Conservation (phyloP, 192 early-diverging fungal genomes). For the Linnemannia hyalina region DNA sequence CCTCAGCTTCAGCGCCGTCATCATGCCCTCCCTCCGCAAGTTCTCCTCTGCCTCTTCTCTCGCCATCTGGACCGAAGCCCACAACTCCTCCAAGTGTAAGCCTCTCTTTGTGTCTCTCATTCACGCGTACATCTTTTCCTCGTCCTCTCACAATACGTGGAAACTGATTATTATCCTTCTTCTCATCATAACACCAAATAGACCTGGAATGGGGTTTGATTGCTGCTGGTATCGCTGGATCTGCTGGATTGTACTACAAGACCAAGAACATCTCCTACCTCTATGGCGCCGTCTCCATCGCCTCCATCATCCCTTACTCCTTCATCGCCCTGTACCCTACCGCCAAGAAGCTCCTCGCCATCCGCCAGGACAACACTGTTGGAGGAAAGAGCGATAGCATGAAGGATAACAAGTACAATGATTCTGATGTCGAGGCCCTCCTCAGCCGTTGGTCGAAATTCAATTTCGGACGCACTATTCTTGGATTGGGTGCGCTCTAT, state of each 20-base stretch:
- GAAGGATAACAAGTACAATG: constrained; percentile 41
- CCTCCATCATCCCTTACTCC: constrained; percentile 22
- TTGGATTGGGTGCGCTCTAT: constrained; percentile 27
- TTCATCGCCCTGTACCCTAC: constrained; percentile 13
- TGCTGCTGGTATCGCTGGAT: constrained; percentile 12
- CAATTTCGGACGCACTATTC: constrained; percentile 21
- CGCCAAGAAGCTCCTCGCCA: constrained; percentile 37
- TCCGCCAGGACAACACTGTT: constrained; percentile 43
- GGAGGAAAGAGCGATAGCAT: constrained; percentile 35
- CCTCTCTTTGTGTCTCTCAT: background rate
- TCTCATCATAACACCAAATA: background rate
- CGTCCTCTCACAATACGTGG: background rate
- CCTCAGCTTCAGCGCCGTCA: constrained; percentile 13
- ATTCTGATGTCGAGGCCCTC: constrained; percentile 17
- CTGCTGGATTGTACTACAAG: constrained; percentile 38
- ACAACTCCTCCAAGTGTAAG: constrained; percentile 17
- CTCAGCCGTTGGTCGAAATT: constrained; percentile 32
- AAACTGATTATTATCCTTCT: background rate
- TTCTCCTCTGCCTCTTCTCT: constrained; percentile 24
- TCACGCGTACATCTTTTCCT: background rate
- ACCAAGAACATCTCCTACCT: constrained; percentile 46
- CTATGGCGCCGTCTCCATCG: constrained; percentile 32
- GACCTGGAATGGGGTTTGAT: constrained; percentile 12
- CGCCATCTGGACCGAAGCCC: constrained; percentile 21
- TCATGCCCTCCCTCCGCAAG: constrained; percentile 25